Percentiles rank a stretch among this genome's conserved stretches.
Conservation (phyloP, 805 yeast species). For the Maudiozyma pseudohumilis region DNA sequence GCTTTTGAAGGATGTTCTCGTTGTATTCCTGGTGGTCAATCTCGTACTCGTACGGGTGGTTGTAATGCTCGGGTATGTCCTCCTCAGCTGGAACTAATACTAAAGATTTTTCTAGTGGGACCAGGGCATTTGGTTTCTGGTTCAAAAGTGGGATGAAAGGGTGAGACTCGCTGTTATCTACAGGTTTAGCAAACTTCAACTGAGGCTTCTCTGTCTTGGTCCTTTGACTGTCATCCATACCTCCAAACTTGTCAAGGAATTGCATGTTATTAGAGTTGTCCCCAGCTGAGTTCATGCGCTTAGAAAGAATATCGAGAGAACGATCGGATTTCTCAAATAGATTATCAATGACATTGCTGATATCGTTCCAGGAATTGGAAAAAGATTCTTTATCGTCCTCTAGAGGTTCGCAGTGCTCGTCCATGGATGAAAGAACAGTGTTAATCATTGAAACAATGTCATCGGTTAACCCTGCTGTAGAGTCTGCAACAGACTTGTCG, state of each 20-base stretch:
- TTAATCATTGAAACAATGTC: constrained; percentile 39
- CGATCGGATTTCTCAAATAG: constrained; percentile 71
- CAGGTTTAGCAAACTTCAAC: constrained; percentile 39
- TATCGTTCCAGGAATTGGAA: constrained; percentile 45
- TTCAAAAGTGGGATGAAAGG: constrained; percentile 74
- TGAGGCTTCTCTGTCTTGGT: constrained; percentile 59
- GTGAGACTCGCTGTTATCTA: constrained; percentile 56
- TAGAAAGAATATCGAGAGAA: constrained; percentile 41
- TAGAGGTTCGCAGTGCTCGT: constrained; percentile 24
- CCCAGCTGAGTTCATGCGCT: constrained; percentile 6
- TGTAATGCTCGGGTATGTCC: constrained; percentile 47
- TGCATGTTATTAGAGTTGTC: constrained; percentile 27
- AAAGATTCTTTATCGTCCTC: constrained; percentile 35
- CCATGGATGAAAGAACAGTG: constrained; percentile 32
- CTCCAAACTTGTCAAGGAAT: constrained; percentile 40
- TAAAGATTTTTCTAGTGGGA: constrained; percentile 44
- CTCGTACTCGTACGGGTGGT: constrained; percentile 75
- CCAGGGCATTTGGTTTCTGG: constrained; percentile 61
- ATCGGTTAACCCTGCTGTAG: constrained; percentile 34
- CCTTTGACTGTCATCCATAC: constrained; percentile 12
- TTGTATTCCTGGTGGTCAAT: constrained; percentile 66
- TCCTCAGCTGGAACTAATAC: constrained; percentile 31
- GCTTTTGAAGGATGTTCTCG: constrained; percentile 36
- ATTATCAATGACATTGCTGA: constrained; percentile 55
- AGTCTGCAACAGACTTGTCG: constrained; percentile 37